phyloP scores from a whole-genome alignment of 1,139 yeast genomes.

The Hemisphaericaspora xylofermentans region DNA sequence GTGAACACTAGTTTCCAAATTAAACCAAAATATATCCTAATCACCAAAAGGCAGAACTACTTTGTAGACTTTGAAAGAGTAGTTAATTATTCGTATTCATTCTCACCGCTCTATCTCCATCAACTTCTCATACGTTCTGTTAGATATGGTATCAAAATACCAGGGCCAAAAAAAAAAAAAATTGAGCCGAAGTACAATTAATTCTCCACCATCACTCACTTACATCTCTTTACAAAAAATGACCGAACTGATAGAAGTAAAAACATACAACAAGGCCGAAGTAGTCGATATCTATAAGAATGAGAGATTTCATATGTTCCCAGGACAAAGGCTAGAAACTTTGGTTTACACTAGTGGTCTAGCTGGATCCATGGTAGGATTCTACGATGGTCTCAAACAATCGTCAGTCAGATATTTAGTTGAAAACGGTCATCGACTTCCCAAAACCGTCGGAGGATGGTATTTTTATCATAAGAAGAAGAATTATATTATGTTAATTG shows the following conservation, averaged over 20 bases:
- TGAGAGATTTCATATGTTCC: constrained; percentile 44
- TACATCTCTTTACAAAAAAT: background rate
- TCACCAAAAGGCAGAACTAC: no score
- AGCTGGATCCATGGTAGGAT: constrained; percentile 64
- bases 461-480: constrained; percentile 84
- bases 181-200: background rate
- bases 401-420: constrained; percentile 67
- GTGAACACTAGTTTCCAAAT: no score
- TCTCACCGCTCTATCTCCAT: no score
- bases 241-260: constrained; percentile 6
- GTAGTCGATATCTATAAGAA: constrained; percentile 20
- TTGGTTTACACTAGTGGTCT: constrained; percentile 41
- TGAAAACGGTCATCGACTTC: constrained; percentile 80
- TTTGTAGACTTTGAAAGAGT: no score
- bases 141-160: no score
- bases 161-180: no score
- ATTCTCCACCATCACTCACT: background rate
- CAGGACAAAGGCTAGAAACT: constrained; percentile 35
- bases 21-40: no score
- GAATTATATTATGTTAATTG: constrained; percentile 68
- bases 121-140: no score
- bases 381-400: constrained; percentile 56
- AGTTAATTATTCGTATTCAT: no score
- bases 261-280: constrained; percentile 2
- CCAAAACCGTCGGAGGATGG: constrained; percentile 82